Evolutionary conservation across 768 basidiomycete species (phyloP).

Genomic region (Phanerochaete carnosa): DNA sequence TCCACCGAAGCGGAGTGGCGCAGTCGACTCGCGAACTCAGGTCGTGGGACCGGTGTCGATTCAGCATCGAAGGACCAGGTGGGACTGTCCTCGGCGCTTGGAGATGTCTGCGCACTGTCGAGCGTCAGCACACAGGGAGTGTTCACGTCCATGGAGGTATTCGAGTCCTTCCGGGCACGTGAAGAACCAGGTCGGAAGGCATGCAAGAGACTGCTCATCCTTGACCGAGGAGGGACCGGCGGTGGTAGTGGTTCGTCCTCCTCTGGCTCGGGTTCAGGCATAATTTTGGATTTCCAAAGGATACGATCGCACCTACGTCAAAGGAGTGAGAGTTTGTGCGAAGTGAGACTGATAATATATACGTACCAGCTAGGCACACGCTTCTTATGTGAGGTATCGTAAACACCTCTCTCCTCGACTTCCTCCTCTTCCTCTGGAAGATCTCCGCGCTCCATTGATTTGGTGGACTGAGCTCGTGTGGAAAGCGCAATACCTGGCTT

Average conservation of each 20-base stretch:
- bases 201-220: conserved; percentile 53
- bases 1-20: conserved; percentile 2
- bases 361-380: conserved; percentile 82
- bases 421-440: conserved; percentile 35
- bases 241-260: conserved; percentile 20
- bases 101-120: background rate
- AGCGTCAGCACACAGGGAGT: background rate
- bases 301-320: conserved; percentile 75
- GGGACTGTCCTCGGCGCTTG: background rate
- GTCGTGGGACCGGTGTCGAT: background rate
- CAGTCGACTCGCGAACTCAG: background rate
- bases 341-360: background rate
- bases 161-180: conserved; percentile 24
- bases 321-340: background rate
- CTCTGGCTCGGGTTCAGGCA: conserved; percentile 41
- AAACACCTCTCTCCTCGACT: conserved; percentile 52
- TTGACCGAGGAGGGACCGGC: conserved; percentile 35
- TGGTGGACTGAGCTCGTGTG: conserved; percentile 12
- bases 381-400: conserved; percentile 78
- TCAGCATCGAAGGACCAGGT: background rate
- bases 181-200: conserved; percentile 43
- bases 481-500: conserved; percentile 9
- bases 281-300: conserved; percentile 73
- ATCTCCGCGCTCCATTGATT: conserved; percentile 30
- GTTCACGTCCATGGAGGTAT: conserved; percentile 16